A percentile compares a stretch with the other conserved stretches of the same genome.
phyloP scores from a whole-genome alignment of 2,329 filamentous ascomycete genomes.

The Pyricularia grisea region DNA sequence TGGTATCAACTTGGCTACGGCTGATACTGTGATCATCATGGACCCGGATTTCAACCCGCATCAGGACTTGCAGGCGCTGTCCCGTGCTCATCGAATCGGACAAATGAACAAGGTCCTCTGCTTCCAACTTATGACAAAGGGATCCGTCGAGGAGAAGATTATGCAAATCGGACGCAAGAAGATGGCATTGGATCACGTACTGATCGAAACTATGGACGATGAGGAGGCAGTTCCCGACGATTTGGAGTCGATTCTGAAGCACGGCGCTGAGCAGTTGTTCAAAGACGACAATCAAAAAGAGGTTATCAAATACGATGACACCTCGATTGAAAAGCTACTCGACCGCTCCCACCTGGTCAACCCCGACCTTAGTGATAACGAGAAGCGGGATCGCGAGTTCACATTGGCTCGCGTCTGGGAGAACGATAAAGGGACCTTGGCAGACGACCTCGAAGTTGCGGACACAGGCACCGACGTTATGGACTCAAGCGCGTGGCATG shows the following conservation, averaged over 20 bases:
- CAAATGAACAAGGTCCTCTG: conserved; percentile 94
- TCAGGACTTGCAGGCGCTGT: conserved; percentile 92
- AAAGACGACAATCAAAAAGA: conserved; percentile 59
- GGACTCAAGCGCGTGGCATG: conserved; percentile 74
- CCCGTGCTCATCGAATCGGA: conserved; percentile 89
- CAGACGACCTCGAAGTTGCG: conserved; percentile 49
- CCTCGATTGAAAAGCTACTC: conserved; percentile 81
- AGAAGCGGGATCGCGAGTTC: conserved; percentile 63
- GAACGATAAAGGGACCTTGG: conserved; percentile 62
- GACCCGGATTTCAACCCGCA: conserved; percentile 97
- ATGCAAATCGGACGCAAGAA: conserved; percentile 94
- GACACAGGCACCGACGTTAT: conserved; percentile 28
- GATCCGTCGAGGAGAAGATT: conserved; percentile 88
- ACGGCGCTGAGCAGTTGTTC: conserved; percentile 82
- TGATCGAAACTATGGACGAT: conserved; percentile 85
- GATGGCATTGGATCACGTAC: conserved; percentile 87
- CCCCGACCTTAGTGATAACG: conserved; percentile 52
- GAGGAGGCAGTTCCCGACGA: conserved; percentile 74
- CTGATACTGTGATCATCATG: conserved; percentile 95
- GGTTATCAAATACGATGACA: conserved; percentile 72
- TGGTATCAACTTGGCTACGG: conserved; percentile 93
- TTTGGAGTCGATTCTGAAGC: conserved; percentile 76
- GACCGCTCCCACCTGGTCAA: conserved; percentile 76
- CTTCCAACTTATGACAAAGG: conserved; percentile 86
- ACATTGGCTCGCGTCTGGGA: conserved; percentile 88